These are phyloP conservation scores for Acacia confusa DNA, from an alignment of 306 rosid genomes.

Conservation along the genomic window DNA sequence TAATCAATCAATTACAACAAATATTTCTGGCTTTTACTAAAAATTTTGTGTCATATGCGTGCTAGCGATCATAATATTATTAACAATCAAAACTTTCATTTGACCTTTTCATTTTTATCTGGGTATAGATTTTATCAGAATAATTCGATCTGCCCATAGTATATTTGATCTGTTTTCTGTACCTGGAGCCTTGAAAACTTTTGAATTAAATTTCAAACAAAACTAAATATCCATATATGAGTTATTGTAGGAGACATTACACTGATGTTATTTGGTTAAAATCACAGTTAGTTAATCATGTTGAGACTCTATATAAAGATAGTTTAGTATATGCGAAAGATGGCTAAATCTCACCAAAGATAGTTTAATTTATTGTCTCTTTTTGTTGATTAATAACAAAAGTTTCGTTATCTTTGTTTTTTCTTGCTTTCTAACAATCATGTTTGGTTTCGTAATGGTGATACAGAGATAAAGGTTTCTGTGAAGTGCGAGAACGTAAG, in stretches of 20 bases:
- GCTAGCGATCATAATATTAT: not conserved
- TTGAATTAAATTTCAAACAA: too few species aligned
- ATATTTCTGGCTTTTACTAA: not conserved
- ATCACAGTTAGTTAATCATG: not conserved
- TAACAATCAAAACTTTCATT: too few species aligned
- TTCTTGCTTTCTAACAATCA: not conserved
- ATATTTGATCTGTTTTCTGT: not conserved
- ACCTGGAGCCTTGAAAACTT: too few species aligned
- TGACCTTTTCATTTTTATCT: too few species aligned
- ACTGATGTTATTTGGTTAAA: too few species aligned
- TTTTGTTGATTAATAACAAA: too few species aligned
- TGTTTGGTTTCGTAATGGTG: not conserved
- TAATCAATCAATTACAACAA: not conserved
- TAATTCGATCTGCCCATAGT: not conserved
- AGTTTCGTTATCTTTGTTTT: not conserved
- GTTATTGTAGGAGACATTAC: not conserved
- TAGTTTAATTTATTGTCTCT: not conserved
- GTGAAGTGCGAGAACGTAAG: conserved; percentile 67
- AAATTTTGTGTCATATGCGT: not conserved
- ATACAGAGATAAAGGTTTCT: conserved; percentile 56
- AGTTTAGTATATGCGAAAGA: not conserved
- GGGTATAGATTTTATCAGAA: not conserved
- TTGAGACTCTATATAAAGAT: not conserved
- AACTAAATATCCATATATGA: not conserved
- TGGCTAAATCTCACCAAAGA: not conserved